Evolutionary conservation across 331 rosid species (phyloP).

Genomic region (Arachis monticola): DNA sequence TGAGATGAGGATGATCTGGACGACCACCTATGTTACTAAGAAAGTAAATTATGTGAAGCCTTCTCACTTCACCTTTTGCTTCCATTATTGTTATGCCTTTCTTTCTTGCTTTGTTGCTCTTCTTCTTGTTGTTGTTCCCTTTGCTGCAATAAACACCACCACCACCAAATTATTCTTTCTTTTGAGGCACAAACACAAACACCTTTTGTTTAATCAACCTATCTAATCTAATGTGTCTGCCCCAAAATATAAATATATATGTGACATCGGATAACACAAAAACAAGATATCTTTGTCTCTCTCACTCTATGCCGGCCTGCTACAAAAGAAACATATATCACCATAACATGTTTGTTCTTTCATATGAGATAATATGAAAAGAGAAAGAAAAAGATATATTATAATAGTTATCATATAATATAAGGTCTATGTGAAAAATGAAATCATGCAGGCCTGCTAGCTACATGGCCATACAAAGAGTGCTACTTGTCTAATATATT

Average conservation of each 20-base stretch:
- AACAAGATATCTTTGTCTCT: constrained; percentile 57
- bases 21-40: constrained; percentile 70
- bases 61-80: constrained; percentile 60
- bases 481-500: not conserved
- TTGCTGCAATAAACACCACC: constrained; percentile 43
- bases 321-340: constrained; percentile 40
- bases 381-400: not conserved
- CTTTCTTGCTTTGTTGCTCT: constrained; percentile 22
- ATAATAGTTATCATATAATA: constrained; percentile 18
- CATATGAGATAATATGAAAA: constrained; percentile 17
- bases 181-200: constrained; percentile 37
- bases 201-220: constrained; percentile 24
- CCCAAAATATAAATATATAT: constrained; percentile 1
- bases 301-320: constrained; percentile 59
- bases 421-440: not conserved
- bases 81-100: constrained; percentile 51
- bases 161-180: constrained; percentile 45
- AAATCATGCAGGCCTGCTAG: constrained; percentile 52
- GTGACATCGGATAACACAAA: constrained; percentile 44
- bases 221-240: not conserved
- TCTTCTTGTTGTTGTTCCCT: constrained; percentile 1
- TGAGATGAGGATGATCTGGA: constrained; percentile 78
- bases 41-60: constrained; percentile 75
- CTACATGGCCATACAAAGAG: constrained; percentile 31
- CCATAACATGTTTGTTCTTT: constrained; percentile 28